phyloP scores from a whole-genome alignment of 352 stramenopile genomes.

The Heterotrichella gracilis region DNA sequence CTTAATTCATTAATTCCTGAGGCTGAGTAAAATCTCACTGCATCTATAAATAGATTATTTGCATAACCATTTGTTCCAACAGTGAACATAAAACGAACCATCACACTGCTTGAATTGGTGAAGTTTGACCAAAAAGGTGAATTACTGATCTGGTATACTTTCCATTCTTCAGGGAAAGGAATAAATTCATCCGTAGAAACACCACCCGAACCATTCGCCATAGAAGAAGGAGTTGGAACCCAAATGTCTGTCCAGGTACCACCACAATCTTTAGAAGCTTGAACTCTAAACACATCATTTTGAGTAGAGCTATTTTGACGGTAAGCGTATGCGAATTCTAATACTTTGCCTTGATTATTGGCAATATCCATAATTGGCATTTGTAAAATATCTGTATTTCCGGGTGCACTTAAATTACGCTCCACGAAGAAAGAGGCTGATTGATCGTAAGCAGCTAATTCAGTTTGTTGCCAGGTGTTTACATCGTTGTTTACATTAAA shows the following conservation, averaged over 20 bases:
- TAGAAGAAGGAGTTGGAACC: background rate
- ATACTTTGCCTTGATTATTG: background rate
- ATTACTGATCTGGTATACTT: background rate
- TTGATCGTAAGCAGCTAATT: background rate
- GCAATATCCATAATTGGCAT: background rate
- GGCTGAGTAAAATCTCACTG: background rate
- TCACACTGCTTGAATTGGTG: background rate
- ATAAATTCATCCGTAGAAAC: background rate
- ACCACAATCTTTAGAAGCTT: background rate
- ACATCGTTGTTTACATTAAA: background rate
- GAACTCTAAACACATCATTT: background rate
- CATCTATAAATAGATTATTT: background rate
- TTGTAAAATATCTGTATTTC: background rate
- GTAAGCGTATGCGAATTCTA: background rate
- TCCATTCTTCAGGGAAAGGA: background rate
- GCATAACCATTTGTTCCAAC: background rate
- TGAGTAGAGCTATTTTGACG: background rate
- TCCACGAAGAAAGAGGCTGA: background rate
- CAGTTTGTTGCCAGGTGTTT: background rate
- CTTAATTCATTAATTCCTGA: background rate
- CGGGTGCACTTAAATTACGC: background rate
- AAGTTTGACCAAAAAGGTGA: background rate
- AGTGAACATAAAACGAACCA: background rate
- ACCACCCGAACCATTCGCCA: background rate
- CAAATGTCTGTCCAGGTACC: background rate